Evolutionary conservation across 768 basidiomycete species (phyloP), one percentile per base, ranked within the genome.

Genomic region (Agrocybe chaxingu): DNA sequence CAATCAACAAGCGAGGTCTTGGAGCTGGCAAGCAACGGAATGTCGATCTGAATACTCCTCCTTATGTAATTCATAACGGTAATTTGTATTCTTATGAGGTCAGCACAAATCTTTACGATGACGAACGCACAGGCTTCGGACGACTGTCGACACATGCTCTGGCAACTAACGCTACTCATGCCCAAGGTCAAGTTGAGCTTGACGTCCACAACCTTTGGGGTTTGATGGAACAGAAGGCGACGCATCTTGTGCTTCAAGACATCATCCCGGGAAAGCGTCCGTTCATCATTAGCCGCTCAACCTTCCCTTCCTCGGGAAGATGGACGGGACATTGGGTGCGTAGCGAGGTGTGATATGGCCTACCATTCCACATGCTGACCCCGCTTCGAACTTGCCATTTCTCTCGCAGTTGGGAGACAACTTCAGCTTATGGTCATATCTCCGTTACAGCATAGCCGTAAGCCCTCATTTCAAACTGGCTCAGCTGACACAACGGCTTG

Each of bases 1-100:
- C 48, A 8, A 56, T 78, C 19, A 51, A 53, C 3, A 77, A 63
- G 59, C 74, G 80, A 10, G 79, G 76, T 1, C 44, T 82, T 39
- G 81, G 80, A 3, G 79, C 78, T 3, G 79, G 74, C 18, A 69
- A 68, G 37, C 68, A 81, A 55, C 58, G 65, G 6, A 74, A 65
- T 7, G 70, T 78, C 4, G 67, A 85, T 57, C 59, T 86, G 30
- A 84, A 80, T 61, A 55, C 52, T 0, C 87, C 85, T 8, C 80
- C 83, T 10, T 89, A 89, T 53, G 71, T 81, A 1, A 84, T 90
- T 48, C 84, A 88, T 66, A 87, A 90, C 52, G 84, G 85, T 81
- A 37, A 55, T 70, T 53, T 36, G 16, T 39, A 38, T 18, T 16
- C 18, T 41, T 29, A 34, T 13, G 10, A 45, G 43, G 45, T 12